Base-by-base conservation (phyloP, 2,329 filamentous ascomycete genomes). In the Mycocentrospora acerina region DNA sequence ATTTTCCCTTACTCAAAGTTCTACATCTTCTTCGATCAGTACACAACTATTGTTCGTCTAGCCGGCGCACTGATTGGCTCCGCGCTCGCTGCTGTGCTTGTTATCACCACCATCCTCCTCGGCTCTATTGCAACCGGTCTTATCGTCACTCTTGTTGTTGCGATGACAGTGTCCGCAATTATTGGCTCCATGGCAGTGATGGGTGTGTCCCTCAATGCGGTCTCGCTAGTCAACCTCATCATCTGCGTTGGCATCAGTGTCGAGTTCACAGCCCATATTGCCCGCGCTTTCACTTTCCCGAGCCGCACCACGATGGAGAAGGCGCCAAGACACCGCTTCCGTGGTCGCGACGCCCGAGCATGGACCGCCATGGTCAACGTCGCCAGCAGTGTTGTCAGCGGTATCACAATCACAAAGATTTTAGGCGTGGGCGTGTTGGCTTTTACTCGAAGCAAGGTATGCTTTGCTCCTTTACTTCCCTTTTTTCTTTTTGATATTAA, bases 11-110 rank as follows among this genome's bases (percentile, higher is more conserved):
- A 98, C 72, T 94, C 88, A 54, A 85, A 96, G 44, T 95, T 95
- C 67, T 98, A 98, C 73, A 90, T 98, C 65, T 98, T 97, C 79
- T 98, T 98, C 65, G 93, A 98, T 64, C 93, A 97, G 65, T 98
- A 98, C 62, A 79, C 88, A 5, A 81, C 80, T 41, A 97, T 98
- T 45, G 82, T 95, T 14, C 77, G 79, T 9, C 77, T 97, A 4
- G 90, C 91, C 0, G 85, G 79, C 1, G 81, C 85, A 0, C 80
- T 98, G 1, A 79, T 98, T 19, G 85, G 86, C 27, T 86, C 88
- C 3, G 91, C 90, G 0, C 75, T 97, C 11, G 88, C 79, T 17
- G 87, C 95, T 50, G 95, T 97, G 43, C 85, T 96, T 42, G 63
- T 86, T 43, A 79, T 98, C 30, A 85, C 88, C 0, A 83, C 85